Conservation (phyloP, 2,329 filamentous ascomycete species). For the Allantophomopsis lycopodina region DNA sequence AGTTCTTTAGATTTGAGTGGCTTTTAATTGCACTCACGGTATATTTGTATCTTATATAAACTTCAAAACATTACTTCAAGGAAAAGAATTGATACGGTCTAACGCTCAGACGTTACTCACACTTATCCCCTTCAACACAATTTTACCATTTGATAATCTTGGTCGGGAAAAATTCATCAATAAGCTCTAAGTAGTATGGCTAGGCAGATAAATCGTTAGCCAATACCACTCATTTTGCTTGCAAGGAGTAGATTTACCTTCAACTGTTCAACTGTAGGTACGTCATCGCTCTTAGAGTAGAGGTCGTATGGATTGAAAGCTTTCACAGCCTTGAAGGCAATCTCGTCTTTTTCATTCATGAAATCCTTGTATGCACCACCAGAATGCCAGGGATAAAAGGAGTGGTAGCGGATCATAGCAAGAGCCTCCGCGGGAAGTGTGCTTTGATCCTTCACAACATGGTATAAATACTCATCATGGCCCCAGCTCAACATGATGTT, state of each 20-base stretch:
- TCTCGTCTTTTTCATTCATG: constrained; percentile 71
- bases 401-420: constrained; percentile 87
- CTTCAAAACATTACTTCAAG: too few relatives aligned
- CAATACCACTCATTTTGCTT: not conserved
- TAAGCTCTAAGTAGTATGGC: constrained; percentile 62
- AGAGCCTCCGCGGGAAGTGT: constrained; percentile 68
- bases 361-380: constrained; percentile 68
- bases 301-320: constrained; percentile 88
- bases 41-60: too few relatives aligned
- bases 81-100: too few relatives aligned
- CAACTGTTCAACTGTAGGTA: constrained; percentile 62
- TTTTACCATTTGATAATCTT: constrained; percentile 55
- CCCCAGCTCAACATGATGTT: constrained; percentile 88
- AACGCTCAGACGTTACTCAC: too few relatives aligned
- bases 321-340: constrained; percentile 67
- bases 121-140: too few relatives aligned
- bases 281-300: constrained; percentile 80
- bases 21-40: too few relatives aligned
- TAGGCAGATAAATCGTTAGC: constrained; percentile 13
- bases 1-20: too few relatives aligned
- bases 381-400: constrained; percentile 84
- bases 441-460: constrained; percentile 72
- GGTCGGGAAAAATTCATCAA: constrained; percentile 60
- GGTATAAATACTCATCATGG: constrained; percentile 79
- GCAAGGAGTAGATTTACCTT: constrained; percentile 36